Base-by-base conservation (phyloP, 73 alveolate genomes). In the Tetrahymena elliotti region DNA sequence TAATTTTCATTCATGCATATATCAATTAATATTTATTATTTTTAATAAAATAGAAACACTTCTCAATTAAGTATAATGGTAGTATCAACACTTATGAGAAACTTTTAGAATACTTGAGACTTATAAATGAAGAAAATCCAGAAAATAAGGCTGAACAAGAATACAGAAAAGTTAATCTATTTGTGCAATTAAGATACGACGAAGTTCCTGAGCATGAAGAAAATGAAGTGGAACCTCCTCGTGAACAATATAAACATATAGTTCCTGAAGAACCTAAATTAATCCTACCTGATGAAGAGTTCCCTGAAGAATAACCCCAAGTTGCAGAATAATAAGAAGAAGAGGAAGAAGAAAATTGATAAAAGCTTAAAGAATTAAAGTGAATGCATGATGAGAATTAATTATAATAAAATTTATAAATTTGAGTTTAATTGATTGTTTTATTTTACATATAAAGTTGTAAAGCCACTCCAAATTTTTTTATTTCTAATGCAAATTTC, bases 111-210 rank as follows among this genome's bases (percentile, higher is more conserved):
- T 68, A 68, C 33, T 68, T 68, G 36, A 68, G 88, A 68, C 36
- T 68, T 27, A 31, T 68, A 22, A 68, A 68, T 10, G 88, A 68
- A 68, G 96, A 94, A 88, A 31, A 68, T 16, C 96, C 96, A 34
- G 93, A 94, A 94, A 94, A 94, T 34, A 94, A 84, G 95, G 96
- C 96, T 47, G 93, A 94, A 52, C n/a, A 68, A 68, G 88, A 68
- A 68, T 68, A 68, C 36, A 68, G 88, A 68, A 68, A 68, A 11
- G 88, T 68, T 68, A 68, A 68, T 68, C 36, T 68, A 1, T 68
- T 68, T 68, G 88, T 68, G 16, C 18, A 68, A 68, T 68, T 68
- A 16, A 68, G 88, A 68, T 68, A 68, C 20, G 88, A 68, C 11
- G 88, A 68, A 27, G 88, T 68, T 68, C 88, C 88, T 68, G 88